phyloP scores from a whole-genome alignment of 2,329 filamentous ascomycete species.

The Sporothrix brasiliensis region DNA sequence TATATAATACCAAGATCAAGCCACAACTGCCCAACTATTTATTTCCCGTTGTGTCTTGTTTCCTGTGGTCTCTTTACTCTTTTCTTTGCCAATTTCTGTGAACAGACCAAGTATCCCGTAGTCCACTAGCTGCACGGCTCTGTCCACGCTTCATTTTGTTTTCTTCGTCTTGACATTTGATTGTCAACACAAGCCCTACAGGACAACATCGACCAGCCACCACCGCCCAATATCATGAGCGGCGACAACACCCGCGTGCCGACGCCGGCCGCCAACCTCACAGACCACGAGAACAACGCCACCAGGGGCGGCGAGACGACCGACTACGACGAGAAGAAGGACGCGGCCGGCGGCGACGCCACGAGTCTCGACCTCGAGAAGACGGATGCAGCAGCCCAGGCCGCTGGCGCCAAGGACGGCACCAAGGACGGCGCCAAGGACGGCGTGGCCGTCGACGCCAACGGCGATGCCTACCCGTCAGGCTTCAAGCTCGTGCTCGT shows the following conservation, averaged over 20 bases:
- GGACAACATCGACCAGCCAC: neutral
- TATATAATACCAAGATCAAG: constrained; percentile 14
- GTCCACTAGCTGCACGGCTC: neutral
- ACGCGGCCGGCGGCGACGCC: constrained; percentile 22
- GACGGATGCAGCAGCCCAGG: neutral
- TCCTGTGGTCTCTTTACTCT: neutral
- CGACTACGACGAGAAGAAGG: constrained; percentile 28
- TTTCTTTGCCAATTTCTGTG: neutral
- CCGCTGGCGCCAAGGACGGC: neutral
- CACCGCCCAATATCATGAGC: neutral
- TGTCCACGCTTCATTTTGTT: neutral
- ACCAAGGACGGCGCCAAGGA: neutral
- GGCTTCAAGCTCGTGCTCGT: constrained; percentile 49
- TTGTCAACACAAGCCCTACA: neutral
- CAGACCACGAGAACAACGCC: constrained; percentile 1
- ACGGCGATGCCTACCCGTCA: constrained; percentile 45
- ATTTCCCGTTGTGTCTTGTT: neutral
- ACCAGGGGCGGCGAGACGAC: neutral
- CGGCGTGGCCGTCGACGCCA: neutral
- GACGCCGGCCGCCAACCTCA: constrained; percentile 2
- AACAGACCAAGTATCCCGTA: neutral
- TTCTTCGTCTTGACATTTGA: neutral
- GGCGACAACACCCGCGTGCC: constrained; percentile 18
- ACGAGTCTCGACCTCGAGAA: constrained; percentile 28
- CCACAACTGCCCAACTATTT: neutral